phyloP scores from a whole-genome alignment of 179 eudicot species.

The Dionaea muscipula region DNA sequence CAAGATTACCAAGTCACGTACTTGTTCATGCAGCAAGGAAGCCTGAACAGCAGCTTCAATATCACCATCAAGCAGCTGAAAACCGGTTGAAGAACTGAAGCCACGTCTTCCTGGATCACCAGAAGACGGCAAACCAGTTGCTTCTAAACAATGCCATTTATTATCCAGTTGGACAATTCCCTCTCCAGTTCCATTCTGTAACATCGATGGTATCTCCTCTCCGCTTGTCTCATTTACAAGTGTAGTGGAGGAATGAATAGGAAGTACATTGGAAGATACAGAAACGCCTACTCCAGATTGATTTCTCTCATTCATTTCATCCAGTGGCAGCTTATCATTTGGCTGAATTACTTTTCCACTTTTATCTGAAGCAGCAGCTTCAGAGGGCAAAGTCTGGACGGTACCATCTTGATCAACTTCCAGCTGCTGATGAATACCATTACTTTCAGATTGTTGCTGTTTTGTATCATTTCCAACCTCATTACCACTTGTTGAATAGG shows the following conservation, averaged over 20 bases:
- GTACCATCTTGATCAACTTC: conserved; percentile 11
- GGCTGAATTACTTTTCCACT: conserved; percentile 10
- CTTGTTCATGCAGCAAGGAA: conserved; percentile 87
- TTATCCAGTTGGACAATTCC: conserved; percentile 7
- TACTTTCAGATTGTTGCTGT: conserved; percentile 13
- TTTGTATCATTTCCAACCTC: conserved; percentile 13
- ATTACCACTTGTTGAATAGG: conserved; percentile 9
- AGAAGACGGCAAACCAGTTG: conserved; percentile 3
- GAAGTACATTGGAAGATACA: conserved; percentile 13
- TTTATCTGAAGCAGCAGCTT: conserved; percentile 7
- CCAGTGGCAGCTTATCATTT: conserved; percentile 9
- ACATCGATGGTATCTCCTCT: conserved; percentile 9
- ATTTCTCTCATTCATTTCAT: conserved; percentile 8
- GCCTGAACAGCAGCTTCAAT: conserved; percentile 74
- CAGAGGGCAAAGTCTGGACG: conserved; percentile 2
- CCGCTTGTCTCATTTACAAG: conserved; percentile 7
- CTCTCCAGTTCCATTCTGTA: conserved; percentile 10
- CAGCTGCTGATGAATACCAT: conserved; percentile 17
- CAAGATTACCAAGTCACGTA: conserved; percentile 21
- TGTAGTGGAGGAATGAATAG: conserved; percentile 18
- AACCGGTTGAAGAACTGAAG: conserved; percentile 9
- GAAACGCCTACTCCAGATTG: conserved; percentile 16
- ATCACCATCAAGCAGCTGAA: conserved; percentile 24
- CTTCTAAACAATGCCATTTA: conserved; percentile 9
- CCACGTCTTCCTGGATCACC: conserved; percentile 9